Evolutionary conservation across 2,329 filamentous ascomycete species (phyloP), one percentile per base, ranked within the genome.

Genomic region (Thelonectria blattea): DNA sequence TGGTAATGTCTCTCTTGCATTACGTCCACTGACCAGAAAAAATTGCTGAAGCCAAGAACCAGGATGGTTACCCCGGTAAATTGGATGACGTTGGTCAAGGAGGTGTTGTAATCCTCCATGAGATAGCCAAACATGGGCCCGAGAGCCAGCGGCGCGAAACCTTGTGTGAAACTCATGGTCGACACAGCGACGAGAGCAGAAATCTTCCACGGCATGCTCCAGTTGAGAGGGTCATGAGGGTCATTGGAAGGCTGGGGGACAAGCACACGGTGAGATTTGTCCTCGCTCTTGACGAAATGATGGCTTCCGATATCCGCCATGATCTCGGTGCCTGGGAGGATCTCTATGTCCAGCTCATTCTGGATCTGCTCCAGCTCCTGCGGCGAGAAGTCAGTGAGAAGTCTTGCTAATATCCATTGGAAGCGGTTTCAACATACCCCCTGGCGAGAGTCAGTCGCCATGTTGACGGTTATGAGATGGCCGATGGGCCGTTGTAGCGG

Each of bases 271-370:
- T 65, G 43, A 0, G 64, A 63, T 22, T 58, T 42, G 43, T 65
- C 47, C 8, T 61, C 47, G 24, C 60, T 46, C 43, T 60, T 57
- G 43, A 66, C 60, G 8, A 52, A 65, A 11, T 64, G 63, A 18
- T 65, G 53, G 24, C 60, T 61, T 15, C 64, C 63, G n/a, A 66
- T 17, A 15, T 66, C 64, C 9, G 63, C 53, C 64, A 66, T 66
- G 45, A 66, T 65, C 22, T 65, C 64, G 8, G 63, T 65, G 5
- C 64, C 64, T 0, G 64, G 64, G 24, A 65, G 46, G 11, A 65
- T 56, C 27, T 65, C 63, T 17, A 65, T 63, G 12, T 63, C 49
- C 27, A 65, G 64, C 18, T 65, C 60, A 65, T 65, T 45, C 14
- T 65, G 60, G 12, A 65, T 41, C 27, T 52, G 37, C 52, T 52